phyloP scores from a whole-genome alignment of 2,329 filamentous ascomycete genomes.

The Pseudomassariella vexata region DNA sequence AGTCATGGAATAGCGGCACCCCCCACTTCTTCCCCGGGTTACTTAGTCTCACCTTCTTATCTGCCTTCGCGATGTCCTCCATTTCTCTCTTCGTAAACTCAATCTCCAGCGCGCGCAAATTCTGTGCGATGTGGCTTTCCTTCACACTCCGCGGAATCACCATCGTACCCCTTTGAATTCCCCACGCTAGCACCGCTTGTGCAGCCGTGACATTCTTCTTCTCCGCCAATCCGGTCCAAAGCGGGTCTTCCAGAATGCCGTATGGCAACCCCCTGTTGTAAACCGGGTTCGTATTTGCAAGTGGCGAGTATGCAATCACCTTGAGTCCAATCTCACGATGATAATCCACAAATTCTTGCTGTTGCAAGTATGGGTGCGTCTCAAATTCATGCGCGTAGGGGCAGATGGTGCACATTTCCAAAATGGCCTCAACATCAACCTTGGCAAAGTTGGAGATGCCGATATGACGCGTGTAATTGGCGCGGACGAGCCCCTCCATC shows the following conservation, averaged over 20 bases:
- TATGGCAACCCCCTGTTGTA: slow-evolving; percentile 28
- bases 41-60: slow-evolving; percentile 28
- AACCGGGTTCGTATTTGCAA: slow-evolving; percentile 46
- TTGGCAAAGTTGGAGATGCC: slow-evolving; percentile 57
- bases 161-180: slow-evolving; percentile 35
- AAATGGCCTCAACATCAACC: slow-evolving; percentile 29
- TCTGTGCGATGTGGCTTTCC: slow-evolving; percentile 35
- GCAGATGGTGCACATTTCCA: slow-evolving; percentile 36
- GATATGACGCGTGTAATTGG: slow-evolving; percentile 49
- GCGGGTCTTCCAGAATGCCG: slow-evolving; percentile 34
- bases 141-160: slow-evolving; percentile 47
- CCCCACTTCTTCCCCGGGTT: slow-evolving; percentile 33
- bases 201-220: slow-evolving; percentile 34
- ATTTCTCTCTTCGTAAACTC: slow-evolving; percentile 32
- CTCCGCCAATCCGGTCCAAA: slow-evolving; percentile 30
- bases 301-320: slow-evolving; percentile 39
- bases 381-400: slow-evolving; percentile 56
- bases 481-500: slow-evolving; percentile 48
- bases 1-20: slow-evolving; percentile 29
- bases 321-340: slow-evolving; percentile 35
- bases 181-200: slow-evolving; percentile 42
- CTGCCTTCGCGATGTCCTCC: slow-evolving; percentile 19
- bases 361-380: slow-evolving; percentile 45
- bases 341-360: slow-evolving; percentile 40
- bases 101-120: slow-evolving; percentile 43